A percentile compares a stretch with the other conserved stretches of the same genome.
Conservation (phyloP, 306 rosid genomes). For the Malus orientalis region DNA sequence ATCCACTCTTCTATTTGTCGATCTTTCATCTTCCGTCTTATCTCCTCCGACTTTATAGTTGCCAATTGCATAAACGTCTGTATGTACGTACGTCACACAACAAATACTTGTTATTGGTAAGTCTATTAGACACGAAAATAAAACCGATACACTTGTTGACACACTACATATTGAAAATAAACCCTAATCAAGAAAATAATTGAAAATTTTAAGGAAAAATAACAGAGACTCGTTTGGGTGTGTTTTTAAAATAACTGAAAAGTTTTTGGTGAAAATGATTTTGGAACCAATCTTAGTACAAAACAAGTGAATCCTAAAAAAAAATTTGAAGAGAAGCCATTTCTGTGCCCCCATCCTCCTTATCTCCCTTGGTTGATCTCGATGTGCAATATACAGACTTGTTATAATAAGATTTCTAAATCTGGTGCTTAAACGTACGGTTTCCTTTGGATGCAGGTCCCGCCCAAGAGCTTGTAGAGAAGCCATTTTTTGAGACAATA, state of each 20-base stretch:
- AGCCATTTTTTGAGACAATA: conserved; percentile 84
- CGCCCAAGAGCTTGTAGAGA: conserved; percentile 97
- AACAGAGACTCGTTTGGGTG: not conserved
- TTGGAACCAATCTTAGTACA: too few relatives aligned
- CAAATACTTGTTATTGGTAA: not conserved
- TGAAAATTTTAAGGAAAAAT: not conserved
- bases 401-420: not conserved
- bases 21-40: conserved; percentile 27
- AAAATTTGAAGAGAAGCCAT: too few relatives aligned
- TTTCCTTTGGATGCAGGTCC: conserved; percentile 55
- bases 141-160: too few relatives aligned
- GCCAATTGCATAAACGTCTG: conserved; percentile 58
- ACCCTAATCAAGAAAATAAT: too few relatives aligned
- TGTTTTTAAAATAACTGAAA: too few relatives aligned
- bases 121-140: too few relatives aligned
- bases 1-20: conserved; percentile 23
- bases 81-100: conserved; percentile 20
- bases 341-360: not conserved
- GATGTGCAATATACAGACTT: not conserved
- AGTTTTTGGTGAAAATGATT: too few relatives aligned
- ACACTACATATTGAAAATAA: too few relatives aligned
- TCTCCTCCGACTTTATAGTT: conserved; percentile 64
- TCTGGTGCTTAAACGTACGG: not conserved
- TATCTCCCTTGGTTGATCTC: not conserved
- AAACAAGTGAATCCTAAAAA: too few relatives aligned